A percentile compares a stretch with the other conserved stretches of the same genome.
These are phyloP conservation scores for Chlamydomonas applanata DNA, from an alignment of 139 green algal species.

Conservation along the genomic window DNA sequence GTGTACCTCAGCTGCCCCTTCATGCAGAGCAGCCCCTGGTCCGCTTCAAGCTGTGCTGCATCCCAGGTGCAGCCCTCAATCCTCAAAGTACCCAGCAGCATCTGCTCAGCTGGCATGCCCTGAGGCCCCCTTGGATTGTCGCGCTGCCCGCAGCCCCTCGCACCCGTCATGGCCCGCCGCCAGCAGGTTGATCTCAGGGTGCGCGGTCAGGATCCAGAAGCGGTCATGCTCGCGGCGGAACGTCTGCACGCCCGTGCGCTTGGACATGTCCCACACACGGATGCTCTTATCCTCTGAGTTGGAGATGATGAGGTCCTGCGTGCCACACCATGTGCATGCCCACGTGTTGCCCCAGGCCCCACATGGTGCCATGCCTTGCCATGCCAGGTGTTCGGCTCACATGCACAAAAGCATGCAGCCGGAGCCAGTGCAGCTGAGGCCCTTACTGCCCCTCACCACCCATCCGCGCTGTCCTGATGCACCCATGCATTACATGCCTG, in stretches of 20 bases:
- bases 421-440: too few relatives aligned
- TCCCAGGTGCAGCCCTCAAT: too few relatives aligned
- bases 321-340: not conserved
- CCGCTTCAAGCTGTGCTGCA: too few relatives aligned
- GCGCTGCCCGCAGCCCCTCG: not conserved
- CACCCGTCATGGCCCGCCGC: constrained; percentile 95
- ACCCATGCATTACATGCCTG: too few relatives aligned
- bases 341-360: not conserved
- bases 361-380: too few relatives aligned
- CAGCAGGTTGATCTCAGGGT: constrained; percentile 98
- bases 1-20: too few relatives aligned
- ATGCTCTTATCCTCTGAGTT: constrained; percentile 99
- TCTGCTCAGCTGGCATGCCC: not conserved
- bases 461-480: too few relatives aligned
- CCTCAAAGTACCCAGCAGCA: not conserved
- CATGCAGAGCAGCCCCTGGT: too few relatives aligned
- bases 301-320: constrained; percentile 95
- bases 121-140: not conserved
- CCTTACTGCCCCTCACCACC: too few relatives aligned
- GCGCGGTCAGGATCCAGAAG: constrained; percentile 96
- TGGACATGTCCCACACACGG: constrained; percentile 99
- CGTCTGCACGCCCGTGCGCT: constrained; percentile 95
- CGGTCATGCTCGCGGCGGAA: constrained; percentile 92
- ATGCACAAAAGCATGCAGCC: too few relatives aligned
- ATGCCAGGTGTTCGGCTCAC: too few relatives aligned